These are phyloP conservation scores for Alternaria sp. DNA, from an alignment of 2,329 filamentous ascomycete species.

Conservation along the genomic window DNA sequence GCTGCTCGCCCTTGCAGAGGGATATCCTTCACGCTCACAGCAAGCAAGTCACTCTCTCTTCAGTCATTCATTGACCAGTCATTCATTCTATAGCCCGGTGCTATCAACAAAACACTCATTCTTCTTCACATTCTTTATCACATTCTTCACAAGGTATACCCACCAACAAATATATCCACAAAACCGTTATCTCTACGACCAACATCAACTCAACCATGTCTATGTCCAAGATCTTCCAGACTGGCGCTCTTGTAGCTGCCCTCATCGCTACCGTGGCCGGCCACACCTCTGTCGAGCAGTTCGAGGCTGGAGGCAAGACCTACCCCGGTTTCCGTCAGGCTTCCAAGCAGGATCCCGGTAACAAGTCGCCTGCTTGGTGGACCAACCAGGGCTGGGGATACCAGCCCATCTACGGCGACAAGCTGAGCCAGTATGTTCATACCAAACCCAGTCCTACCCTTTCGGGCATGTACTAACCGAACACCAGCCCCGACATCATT, in stretches of 20 bases:
- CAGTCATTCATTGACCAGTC: conserved; percentile 34
- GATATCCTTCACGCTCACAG: conserved; percentile 15
- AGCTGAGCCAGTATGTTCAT: conserved; percentile 22
- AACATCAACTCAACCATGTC: conserved; percentile 15
- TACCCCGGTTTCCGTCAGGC: conserved; percentile 38
- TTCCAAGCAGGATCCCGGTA: conserved; percentile 32
- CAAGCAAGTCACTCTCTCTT: conserved; percentile 30
- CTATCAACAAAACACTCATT: conserved; percentile 26
- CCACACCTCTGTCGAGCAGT: conserved; percentile 39
- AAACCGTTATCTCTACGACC: neutral
- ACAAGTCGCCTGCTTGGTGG: conserved; percentile 42
- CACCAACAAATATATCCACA: conserved; percentile 1
- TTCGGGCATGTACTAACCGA: neutral
- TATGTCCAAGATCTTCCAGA: conserved; percentile 37
- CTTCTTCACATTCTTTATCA: conserved; percentile 14
- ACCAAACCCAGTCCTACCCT: no score
- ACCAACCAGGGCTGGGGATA: conserved; percentile 44
- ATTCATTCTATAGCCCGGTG: conserved; percentile 39
- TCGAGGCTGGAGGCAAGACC: conserved; percentile 35
- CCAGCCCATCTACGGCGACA: conserved; percentile 36
- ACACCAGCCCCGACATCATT: conserved; percentile 33
- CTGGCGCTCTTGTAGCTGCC: conserved; percentile 35
- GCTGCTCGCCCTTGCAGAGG: conserved; percentile 2
- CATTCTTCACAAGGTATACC: conserved; percentile 15
- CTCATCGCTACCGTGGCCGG: conserved; percentile 31